Conservation (phyloP, 1,139 yeast species). For the Yamadazyma diospyri region DNA sequence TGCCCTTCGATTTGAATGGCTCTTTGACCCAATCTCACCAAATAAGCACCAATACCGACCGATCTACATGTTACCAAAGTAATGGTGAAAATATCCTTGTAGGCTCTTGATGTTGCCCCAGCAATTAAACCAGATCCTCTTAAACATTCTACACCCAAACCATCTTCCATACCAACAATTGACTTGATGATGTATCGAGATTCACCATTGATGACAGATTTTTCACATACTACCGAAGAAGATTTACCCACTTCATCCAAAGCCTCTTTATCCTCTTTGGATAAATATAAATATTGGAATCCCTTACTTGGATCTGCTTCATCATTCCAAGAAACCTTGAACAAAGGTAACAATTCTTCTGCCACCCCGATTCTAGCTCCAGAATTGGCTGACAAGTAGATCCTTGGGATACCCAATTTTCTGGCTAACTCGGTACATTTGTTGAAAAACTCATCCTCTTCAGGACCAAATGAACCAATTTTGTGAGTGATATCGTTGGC, state of each 20-base stretch:
- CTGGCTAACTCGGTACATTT: conserved; percentile 91
- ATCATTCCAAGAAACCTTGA: conserved; percentile 91
- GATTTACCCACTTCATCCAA: conserved; percentile 59
- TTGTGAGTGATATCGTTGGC: conserved; percentile 97
- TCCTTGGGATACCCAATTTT: conserved; percentile 87
- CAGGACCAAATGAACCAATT: conserved; percentile 99
- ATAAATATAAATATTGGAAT: conserved; percentile 81
- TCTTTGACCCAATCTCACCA: conserved; percentile 97
- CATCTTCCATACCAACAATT: conserved; percentile 91
- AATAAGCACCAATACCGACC: conserved; percentile 98
- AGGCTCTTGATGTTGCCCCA: conserved; percentile 96
- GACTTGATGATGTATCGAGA: conserved; percentile 77
- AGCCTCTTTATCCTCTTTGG: conserved; percentile 60
- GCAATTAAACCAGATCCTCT: conserved; percentile 98
- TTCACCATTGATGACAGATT: conserved; percentile 80
- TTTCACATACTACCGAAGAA: conserved; percentile 70
- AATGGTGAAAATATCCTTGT: conserved; percentile 93
- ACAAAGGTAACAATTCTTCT: conserved; percentile 86
- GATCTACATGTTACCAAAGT: conserved; percentile 97
- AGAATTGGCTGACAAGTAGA: conserved; percentile 94
- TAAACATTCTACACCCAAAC: conserved; percentile 97
- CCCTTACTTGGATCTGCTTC: conserved; percentile 76
- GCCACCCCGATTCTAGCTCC: conserved; percentile 99
- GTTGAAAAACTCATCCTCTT: conserved; percentile 86
- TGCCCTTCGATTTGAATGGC: conserved; percentile 98